A percentile compares a stretch with the other conserved stretches of the same genome.
phyloP scores from a whole-genome alignment of 345 rosid genomes.

The Anastatica hierochuntica region DNA sequence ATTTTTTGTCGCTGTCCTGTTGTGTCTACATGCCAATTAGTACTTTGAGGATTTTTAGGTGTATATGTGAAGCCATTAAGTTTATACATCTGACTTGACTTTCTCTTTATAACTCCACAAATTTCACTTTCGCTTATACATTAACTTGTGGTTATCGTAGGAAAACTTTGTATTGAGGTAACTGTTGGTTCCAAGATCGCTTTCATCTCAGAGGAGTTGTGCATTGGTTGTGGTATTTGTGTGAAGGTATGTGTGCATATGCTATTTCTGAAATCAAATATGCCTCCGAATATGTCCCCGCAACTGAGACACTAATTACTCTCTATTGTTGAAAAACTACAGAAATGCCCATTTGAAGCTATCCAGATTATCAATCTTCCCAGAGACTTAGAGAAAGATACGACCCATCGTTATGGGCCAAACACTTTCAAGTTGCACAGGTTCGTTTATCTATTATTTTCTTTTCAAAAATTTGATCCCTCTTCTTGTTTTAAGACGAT shows the following conservation, averaged over 20 bases:
- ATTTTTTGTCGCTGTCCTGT: background rate
- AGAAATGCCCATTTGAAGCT: constrained; percentile 96
- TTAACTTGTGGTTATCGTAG: constrained; percentile 30
- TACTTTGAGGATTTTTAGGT: too few species aligned
- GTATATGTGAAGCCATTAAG: too few species aligned
- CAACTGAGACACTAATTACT: background rate
- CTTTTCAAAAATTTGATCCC: background rate
- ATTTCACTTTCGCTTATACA: too few species aligned
- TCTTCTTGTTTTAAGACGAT: background rate
- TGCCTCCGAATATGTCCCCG: background rate
- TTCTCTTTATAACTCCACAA: too few species aligned
- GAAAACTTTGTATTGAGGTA: constrained; percentile 95
- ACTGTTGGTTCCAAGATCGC: constrained; percentile 71
- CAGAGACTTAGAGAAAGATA: constrained; percentile 67
- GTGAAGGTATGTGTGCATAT: constrained; percentile 61
- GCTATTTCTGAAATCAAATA: background rate
- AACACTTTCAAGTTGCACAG: constrained; percentile 82
- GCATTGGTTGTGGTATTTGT: constrained; percentile 98
- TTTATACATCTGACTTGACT: background rate
- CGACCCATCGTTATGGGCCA: constrained; percentile 78
- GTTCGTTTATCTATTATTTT: background rate
- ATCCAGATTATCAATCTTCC: constrained; percentile 90
- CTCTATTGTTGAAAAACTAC: constrained; percentile 4
- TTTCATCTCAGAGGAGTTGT: constrained; percentile 92
- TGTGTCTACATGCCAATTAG: background rate